Evolutionary conservation across 1,284 basidiomycete genomes (phyloP).

Genomic region (Puccinia coronata): DNA sequence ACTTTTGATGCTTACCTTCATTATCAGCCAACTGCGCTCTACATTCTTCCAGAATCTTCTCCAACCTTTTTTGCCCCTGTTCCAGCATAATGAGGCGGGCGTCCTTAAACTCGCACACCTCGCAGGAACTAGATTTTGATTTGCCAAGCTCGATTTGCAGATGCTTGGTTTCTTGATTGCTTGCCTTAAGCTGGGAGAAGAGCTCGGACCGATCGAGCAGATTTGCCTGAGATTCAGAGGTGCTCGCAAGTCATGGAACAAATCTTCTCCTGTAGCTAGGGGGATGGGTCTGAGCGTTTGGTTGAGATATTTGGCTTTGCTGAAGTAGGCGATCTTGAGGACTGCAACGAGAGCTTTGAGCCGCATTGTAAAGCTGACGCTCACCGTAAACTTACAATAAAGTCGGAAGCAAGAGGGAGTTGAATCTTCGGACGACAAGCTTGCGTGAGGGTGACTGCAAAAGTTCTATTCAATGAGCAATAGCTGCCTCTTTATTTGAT

Average conservation of each 20-base stretch:
- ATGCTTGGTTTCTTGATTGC: background rate
- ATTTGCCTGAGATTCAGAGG: background rate
- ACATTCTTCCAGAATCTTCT: constrained; percentile 47
- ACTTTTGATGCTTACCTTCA: constrained; percentile 46
- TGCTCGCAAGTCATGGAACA: background rate
- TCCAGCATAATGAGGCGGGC: background rate
- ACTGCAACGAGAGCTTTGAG: constrained; percentile 81
- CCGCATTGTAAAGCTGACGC: constrained; percentile 78
- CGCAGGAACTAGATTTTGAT: background rate
- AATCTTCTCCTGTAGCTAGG: constrained; percentile 59
- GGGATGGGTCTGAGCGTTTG: constrained; percentile 79
- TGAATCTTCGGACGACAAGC: constrained; percentile 71
- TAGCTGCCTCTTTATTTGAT: constrained; percentile 56
- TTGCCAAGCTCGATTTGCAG: background rate
- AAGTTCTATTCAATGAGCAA: constrained; percentile 61
- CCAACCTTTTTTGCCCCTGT: background rate
- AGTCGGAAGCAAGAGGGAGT: constrained; percentile 83
- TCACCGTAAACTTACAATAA: constrained; percentile 93
- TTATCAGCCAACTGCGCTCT: constrained; percentile 50
- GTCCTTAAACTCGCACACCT: background rate
- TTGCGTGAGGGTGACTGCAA: constrained; percentile 67
- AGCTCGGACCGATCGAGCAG: background rate
- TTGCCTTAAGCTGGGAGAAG: background rate
- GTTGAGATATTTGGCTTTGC: constrained; percentile 74
- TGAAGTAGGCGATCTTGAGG: constrained; percentile 83